Evolutionary conservation across 2,329 filamentous ascomycete species (phyloP), one percentile per base, ranked within the genome.

Genomic region (Fusarium graminum): DNA sequence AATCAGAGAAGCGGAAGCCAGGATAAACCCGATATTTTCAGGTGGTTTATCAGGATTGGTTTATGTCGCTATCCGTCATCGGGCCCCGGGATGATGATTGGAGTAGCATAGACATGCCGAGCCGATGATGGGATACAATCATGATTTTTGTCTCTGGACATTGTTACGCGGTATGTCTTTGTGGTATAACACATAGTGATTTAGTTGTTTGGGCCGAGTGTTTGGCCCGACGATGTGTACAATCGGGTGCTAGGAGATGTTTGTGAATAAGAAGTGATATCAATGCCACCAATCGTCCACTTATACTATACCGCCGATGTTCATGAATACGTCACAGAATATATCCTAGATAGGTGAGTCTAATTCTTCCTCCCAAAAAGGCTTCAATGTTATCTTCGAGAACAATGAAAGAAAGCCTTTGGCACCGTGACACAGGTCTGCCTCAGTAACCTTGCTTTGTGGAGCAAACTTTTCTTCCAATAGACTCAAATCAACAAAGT

Each of bases 31-130:
- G 19, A 39, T 29, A 26, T 26, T 13, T 17, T 38, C 32, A 12
- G n/a, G 40, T 26, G 39, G 58, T 40, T 69, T 69, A 69, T 69
- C 65, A 68, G 45, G 66, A 53, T 69, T 34, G 25, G 45, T 36
- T 56, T 44, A 41, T 67, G 53, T 67, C 22, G 50, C 47, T 59
- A 63, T 55, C 65, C 53, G 62, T 43, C 14, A 47, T 49, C 26
- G 45, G 45, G 45, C 49, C 29, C 28, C 46, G 50, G 57, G 51
- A 51, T 49, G 45, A 53, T 53, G 58, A 32, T 51, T 53, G 58
- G 38, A 46, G 49, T 62, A 62, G 26, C 30, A 56, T 47, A 28
- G 43, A 56, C 50, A 67, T 56, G 38, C 62, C 62, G 62, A 68
- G 59, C 66, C 58, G 46, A 60, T 44, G 43, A 56, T 39, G 42